Evolutionary conservation across 331 rosid species (phyloP).

Genomic region (Quercus tomentella): DNA sequence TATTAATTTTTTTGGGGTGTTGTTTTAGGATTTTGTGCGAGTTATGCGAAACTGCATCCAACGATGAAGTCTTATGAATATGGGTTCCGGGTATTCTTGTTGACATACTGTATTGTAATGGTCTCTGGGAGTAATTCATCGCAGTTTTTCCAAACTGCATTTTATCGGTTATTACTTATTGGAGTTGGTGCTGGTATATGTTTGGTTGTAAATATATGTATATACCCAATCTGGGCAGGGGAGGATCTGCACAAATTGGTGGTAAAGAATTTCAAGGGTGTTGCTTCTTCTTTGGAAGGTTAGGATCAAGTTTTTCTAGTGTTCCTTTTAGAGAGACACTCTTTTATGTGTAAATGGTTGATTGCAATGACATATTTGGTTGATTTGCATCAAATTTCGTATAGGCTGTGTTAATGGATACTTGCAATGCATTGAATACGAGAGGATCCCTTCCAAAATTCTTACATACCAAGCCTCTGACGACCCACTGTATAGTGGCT

Average conservation of each 20-base stretch:
- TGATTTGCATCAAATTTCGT: slow-evolving; percentile 13
- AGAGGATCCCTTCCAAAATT: slow-evolving; percentile 72
- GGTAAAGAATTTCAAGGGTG: slow-evolving; percentile 63
- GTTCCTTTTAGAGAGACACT: too few species aligned
- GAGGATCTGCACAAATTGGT: slow-evolving; percentile 84
- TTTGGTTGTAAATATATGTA: slow-evolving; percentile 51
- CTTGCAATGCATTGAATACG: slow-evolving; percentile 65
- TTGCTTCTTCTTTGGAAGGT: slow-evolving; percentile 77
- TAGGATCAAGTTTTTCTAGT: neutral
- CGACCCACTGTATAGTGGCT: slow-evolving; percentile 68
- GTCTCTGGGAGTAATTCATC: slow-evolving; percentile 44
- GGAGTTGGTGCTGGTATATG: slow-evolving; percentile 62
- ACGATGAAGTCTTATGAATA: slow-evolving; percentile 70
- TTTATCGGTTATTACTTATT: slow-evolving; percentile 57
- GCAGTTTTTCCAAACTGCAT: slow-evolving; percentile 49
- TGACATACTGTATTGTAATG: slow-evolving; percentile 71
- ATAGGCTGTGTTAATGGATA: slow-evolving; percentile 64
- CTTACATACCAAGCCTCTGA: slow-evolving; percentile 76
- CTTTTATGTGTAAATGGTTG: neutral
- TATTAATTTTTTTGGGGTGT: neutral
- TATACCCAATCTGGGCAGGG: slow-evolving; percentile 81
- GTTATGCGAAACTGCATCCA: slow-evolving; percentile 52
- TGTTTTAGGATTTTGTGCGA: slow-evolving; percentile 55
- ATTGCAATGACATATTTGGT: neutral
- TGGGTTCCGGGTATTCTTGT: slow-evolving; percentile 72